Evolutionary conservation across 169 alveolate genomes (phyloP).

Genomic region (Babesia divergens): DNA sequence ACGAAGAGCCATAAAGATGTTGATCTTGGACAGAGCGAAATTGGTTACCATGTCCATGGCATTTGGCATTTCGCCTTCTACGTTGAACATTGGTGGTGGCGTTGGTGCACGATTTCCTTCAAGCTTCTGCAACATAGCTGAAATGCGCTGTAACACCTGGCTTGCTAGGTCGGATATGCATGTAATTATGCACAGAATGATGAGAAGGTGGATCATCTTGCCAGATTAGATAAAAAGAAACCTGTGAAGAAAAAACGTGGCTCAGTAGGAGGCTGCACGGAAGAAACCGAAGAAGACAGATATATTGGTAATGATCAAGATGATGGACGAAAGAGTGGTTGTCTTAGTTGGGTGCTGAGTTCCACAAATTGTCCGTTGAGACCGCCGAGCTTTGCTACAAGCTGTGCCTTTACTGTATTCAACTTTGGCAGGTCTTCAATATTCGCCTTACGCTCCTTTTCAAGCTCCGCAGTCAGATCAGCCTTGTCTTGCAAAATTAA

Average conservation of each 20-base stretch:
- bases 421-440: conserved; percentile 50
- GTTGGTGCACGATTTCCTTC: neutral
- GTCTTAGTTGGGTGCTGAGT: conserved; percentile 36
- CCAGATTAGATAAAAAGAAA: neutral
- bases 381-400: conserved; percentile 59
- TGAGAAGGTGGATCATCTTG: conserved; percentile 33
- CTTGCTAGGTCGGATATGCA: conserved; percentile 14
- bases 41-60: neutral
- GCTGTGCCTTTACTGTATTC: conserved; percentile 42
- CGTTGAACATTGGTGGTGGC: neutral
- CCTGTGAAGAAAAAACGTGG: too few relatives aligned
- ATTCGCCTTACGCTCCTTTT: conserved; percentile 9
- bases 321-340: neutral
- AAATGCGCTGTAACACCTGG: neutral
- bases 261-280: too few relatives aligned
- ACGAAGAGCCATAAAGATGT: conserved; percentile 5
- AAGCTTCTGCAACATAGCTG: neutral
- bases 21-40: neutral
- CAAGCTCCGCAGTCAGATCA: conserved; percentile 36
- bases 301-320: neutral
- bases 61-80: conserved; percentile 8
- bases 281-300: too few relatives aligned
- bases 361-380: conserved; percentile 59
- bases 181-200: conserved; percentile 25
- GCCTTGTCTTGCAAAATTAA: conserved; percentile 26